These are phyloP conservation scores for Trichophyton schoenleinii DNA, from an alignment of 2,329 filamentous ascomycete genomes.

Conservation along the genomic window DNA sequence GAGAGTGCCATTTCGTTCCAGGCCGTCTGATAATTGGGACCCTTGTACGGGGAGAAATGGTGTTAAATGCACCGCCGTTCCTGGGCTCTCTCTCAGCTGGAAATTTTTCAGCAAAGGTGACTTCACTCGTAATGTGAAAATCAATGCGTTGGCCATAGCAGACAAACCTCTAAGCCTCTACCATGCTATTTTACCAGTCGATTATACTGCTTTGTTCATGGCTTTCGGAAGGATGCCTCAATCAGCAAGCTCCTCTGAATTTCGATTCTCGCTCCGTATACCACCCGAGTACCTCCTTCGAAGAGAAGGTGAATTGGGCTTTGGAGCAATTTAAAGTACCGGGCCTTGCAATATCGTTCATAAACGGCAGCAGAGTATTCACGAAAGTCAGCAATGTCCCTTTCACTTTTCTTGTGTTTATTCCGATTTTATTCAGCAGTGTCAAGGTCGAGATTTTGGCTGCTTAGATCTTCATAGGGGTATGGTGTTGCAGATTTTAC, in stretches of 20 bases:
- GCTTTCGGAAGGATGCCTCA: conserved; percentile 5
- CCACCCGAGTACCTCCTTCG: conserved; percentile 2
- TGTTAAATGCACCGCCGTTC: too few species aligned
- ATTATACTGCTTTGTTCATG: conserved; percentile 5
- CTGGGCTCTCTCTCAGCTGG: too few species aligned
- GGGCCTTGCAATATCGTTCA: conserved; percentile 6
- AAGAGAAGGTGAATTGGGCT: conserved; percentile 7
- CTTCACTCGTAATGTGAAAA: background rate
- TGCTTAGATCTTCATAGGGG: conserved; percentile 21
- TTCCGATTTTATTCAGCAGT: background rate
- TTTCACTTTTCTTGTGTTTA: background rate
- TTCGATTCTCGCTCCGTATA: background rate
- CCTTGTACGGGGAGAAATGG: background rate
- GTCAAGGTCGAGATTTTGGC: background rate
- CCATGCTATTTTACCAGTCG: conserved; percentile 7
- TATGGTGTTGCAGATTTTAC: conserved; percentile 29
- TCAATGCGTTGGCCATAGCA: too few species aligned
- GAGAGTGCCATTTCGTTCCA: background rate
- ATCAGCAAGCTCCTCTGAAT: conserved; percentile 1
- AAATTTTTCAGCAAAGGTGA: background rate
- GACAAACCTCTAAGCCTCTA: background rate
- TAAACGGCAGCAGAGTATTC: conserved; percentile 4
- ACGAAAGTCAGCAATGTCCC: conserved; percentile 5
- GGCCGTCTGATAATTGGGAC: background rate
- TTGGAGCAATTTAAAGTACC: conserved; percentile 7